phyloP scores from a whole-genome alignment of 441 rosid genomes.

The Pelargonium cotyledonis region DNA sequence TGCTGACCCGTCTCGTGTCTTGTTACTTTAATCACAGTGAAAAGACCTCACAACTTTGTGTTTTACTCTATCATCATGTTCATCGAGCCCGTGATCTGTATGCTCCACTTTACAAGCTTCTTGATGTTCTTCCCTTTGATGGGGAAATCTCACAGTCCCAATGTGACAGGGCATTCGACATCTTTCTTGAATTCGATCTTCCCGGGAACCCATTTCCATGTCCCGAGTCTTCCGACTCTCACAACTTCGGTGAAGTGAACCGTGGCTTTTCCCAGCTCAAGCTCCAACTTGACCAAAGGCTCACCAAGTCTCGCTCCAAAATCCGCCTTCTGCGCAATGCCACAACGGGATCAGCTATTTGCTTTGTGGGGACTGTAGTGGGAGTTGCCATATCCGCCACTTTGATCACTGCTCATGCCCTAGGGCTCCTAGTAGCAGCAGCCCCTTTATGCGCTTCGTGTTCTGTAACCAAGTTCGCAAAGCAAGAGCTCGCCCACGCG shows the following conservation, averaged over 20 bases:
- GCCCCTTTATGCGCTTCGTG: constrained; percentile 44
- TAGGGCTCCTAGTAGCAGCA: constrained; percentile 38
- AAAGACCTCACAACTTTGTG: constrained; percentile 46
- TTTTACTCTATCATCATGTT: constrained; percentile 41
- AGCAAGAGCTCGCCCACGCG: constrained; percentile 44
- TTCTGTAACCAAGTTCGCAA: constrained; percentile 36
- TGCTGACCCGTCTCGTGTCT: constrained; percentile 48
- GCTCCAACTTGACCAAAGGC: constrained; percentile 42
- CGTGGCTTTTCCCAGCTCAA: constrained; percentile 48
- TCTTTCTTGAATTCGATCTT: constrained; percentile 43
- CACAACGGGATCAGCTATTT: constrained; percentile 44
- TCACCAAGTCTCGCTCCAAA: constrained; percentile 50
- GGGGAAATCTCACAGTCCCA: constrained; percentile 30
- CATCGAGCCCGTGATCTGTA: constrained; percentile 46
- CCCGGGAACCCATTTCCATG: constrained; percentile 57
- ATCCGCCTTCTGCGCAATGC: constrained; percentile 41
- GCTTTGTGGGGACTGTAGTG: constrained; percentile 25
- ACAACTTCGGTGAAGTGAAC: constrained; percentile 42
- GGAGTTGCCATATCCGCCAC: constrained; percentile 35
- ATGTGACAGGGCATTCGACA: constrained; percentile 45
- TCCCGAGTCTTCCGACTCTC: constrained; percentile 27
- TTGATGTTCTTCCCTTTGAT: constrained; percentile 42
- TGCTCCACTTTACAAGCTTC: constrained; percentile 44
- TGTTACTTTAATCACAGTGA: constrained; percentile 65
- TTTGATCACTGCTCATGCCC: constrained; percentile 46